Evolutionary conservation across 2,329 filamentous ascomycete species (phyloP).

Genomic region (Talaromyces islandicus): DNA sequence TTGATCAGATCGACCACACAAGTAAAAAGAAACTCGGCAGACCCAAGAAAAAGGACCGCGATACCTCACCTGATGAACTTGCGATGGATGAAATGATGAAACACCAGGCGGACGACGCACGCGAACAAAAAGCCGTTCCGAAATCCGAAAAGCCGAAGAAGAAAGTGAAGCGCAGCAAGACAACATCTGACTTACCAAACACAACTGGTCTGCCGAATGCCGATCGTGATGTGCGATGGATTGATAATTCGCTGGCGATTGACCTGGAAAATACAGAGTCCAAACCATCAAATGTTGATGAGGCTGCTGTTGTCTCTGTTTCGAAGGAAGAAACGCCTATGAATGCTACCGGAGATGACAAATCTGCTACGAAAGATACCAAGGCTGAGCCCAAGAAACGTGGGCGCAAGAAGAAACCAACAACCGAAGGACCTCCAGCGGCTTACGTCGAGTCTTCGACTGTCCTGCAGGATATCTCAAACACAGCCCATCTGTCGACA

Average conservation of each 20-base stretch:
- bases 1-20: neutral
- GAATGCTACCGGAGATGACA: slow-evolving; percentile 2
- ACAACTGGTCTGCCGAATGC: slow-evolving; percentile 24
- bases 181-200: slow-evolving; percentile 24
- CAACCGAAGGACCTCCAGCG: neutral
- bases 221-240: slow-evolving; percentile 39
- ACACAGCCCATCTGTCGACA: neutral
- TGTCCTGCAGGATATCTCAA: slow-evolving; percentile 8
- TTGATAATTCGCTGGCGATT: slow-evolving; percentile 28
- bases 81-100: neutral
- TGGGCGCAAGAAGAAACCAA: slow-evolving; percentile 34
- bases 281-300: neutral
- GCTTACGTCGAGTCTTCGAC: neutral
- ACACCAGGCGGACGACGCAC: neutral
- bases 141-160: slow-evolving; percentile 27
- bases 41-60: slow-evolving; percentile 6
- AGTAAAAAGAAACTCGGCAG: slow-evolving; percentile 5
- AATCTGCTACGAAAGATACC: slow-evolving; percentile 2
- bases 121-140: neutral
- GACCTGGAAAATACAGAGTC: slow-evolving; percentile 7
- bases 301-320: neutral
- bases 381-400: slow-evolving; percentile 34
- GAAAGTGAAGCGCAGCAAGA: slow-evolving; percentile 41
- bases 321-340: neutral
- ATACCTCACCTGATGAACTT: neutral